A percentile compares a stretch with the other conserved stretches of the same genome.
Evolutionary conservation across 2,329 filamentous ascomycete genomes (phyloP).

Genomic region (Colletotrichum lentis): DNA sequence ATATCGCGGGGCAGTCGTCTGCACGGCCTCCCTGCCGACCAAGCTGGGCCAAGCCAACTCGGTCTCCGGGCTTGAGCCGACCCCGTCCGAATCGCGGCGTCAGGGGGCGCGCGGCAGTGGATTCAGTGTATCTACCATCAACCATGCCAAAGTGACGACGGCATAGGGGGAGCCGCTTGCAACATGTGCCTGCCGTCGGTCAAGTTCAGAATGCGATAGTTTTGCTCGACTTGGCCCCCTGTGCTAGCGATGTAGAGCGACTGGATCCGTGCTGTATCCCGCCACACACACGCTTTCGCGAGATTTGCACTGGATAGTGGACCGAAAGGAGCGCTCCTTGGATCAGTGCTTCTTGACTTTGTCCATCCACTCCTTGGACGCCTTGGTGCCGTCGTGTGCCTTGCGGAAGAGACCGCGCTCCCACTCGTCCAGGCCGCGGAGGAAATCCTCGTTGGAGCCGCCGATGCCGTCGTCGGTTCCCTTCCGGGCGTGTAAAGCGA

Average conservation of each 20-base stretch:
- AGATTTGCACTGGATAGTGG: not conserved
- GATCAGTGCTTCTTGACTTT: slow-evolving; percentile 54
- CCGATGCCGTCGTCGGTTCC: slow-evolving; percentile 70
- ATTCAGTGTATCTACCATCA: not conserved
- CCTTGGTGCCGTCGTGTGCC: slow-evolving; percentile 77
- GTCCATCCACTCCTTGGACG: slow-evolving; percentile 75
- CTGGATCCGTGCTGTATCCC: not conserved
- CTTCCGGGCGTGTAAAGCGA: slow-evolving; percentile 89
- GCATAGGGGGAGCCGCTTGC: not conserved
- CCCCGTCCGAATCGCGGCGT: not conserved
- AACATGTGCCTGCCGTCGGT: not conserved
- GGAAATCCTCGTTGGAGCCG: slow-evolving; percentile 79
- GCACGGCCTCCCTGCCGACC: not conserved
- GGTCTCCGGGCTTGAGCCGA: slow-evolving; percentile 9
- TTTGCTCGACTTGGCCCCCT: not conserved
- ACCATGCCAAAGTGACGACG: not conserved
- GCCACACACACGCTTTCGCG: not conserved
- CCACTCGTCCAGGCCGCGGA: slow-evolving; percentile 87
- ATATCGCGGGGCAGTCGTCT: not conserved
- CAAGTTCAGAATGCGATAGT: not conserved
- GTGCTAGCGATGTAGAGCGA: not conserved
- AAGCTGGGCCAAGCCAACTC: not conserved
- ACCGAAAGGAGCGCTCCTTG: not conserved
- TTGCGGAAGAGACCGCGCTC: slow-evolving; percentile 80
- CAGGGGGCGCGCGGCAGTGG: not conserved